Conservation (phyloP, 208 protist species). For the Trypanosoma grayi region DNA sequence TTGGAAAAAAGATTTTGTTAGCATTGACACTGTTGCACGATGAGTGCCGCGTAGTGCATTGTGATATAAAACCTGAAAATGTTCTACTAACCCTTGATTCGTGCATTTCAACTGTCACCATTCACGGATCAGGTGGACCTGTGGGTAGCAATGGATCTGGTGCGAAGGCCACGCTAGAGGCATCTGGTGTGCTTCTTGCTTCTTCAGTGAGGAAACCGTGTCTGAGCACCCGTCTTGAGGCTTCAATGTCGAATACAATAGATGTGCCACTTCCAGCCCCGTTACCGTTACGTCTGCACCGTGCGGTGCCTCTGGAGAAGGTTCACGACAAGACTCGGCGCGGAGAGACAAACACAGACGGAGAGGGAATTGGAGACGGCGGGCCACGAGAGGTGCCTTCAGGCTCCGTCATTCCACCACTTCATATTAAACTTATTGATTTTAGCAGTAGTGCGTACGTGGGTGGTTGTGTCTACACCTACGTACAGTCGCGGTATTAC, state of each 20-base stretch:
- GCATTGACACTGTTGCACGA: conserved; percentile 91
- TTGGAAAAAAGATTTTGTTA: conserved; percentile 89
- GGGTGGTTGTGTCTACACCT: conserved; percentile 72
- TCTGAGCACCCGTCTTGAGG: background rate
- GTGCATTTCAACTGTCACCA: conserved; percentile 15
- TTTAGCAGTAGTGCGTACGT: conserved; percentile 96
- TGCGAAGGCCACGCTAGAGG: background rate
- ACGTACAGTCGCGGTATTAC: conserved; percentile 96
- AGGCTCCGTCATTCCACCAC: conserved; percentile 19
- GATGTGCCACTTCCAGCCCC: conserved; percentile 5
- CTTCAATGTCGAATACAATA: background rate
- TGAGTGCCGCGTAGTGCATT: conserved; percentile 93
- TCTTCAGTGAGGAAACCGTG: background rate
- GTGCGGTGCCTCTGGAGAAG: background rate
- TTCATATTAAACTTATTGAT: conserved; percentile 96
- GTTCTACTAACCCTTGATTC: conserved; percentile 83
- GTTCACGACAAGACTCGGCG: no score
- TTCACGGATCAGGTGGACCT: background rate
- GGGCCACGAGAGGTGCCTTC: background rate
- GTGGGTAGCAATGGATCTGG: background rate
- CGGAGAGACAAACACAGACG: background rate
- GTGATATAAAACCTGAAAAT: conserved; percentile 96
- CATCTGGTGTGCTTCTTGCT: background rate
- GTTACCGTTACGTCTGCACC: background rate
- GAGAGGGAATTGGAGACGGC: background rate